Base-by-base conservation (phyloP, 2,329 filamentous ascomycete genomes). In the Calonectria crousiana region DNA sequence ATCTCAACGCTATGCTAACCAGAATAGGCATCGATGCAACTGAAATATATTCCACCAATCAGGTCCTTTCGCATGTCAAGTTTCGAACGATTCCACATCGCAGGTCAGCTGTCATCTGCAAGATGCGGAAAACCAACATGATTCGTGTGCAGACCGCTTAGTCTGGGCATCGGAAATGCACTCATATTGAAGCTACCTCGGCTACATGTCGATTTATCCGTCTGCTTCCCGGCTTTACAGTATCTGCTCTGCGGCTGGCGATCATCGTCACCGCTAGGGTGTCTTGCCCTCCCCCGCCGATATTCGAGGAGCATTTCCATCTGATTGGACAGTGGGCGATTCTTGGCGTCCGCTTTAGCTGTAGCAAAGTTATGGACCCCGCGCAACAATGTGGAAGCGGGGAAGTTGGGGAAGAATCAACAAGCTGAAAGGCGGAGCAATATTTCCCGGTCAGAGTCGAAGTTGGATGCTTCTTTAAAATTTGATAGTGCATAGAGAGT, bases 391-490 rank as follows among this genome's bases (percentile, higher is more conserved):
- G 18, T 41, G n/a, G 41, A 18, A 30, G 60, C 60, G 60, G 60
- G 60, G 60, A 65, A 65, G 60, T 30, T 65, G 38, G 60, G 60
- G 60, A 30, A 65, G 20, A 20, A 49, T 34, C 11, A 41, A 11
- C 20, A 49, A 32, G 18, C 26, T 32, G 47, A 64, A 65, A 32
- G 38, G 16, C 60, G 60, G 60, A 65, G 60, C 38, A 49, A 65
- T 23, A 65, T 65, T 65, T 65, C 60, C 60, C 60, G 60, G 30
- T 41, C 41, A 65, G 18, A 34, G n/a, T 47, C 23, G 28, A 65
- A 16, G 26, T 16, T 13, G n/a, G 28, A 23, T n/a, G 41, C 28
- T 32, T 20, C 20, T 5, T 49, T 23, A 18, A 34, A 18, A 23
- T 18, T 30, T 28, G n/a, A n/a, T n/a, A 49, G 41, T 20, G 60